Evolutionary conservation across 2,329 filamentous ascomycete species (phyloP).

Genomic region (Colletotrichum lindemuthianum): DNA sequence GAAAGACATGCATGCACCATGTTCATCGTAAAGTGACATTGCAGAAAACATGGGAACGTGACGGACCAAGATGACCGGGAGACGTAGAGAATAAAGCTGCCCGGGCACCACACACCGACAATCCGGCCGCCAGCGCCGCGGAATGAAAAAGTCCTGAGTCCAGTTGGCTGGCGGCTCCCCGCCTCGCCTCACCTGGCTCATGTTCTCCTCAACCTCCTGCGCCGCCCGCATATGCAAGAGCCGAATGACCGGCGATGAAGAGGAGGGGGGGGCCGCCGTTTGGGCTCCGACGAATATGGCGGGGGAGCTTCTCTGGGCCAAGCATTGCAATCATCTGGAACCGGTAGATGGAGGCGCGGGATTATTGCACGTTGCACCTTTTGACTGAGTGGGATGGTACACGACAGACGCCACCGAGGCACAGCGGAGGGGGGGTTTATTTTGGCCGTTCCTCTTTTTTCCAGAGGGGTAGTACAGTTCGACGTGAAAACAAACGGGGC

Average conservation of each 20-base stretch:
- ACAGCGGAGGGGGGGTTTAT: background rate
- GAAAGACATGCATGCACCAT: background rate
- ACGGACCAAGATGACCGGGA: background rate
- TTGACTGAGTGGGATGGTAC: conserved; percentile 1
- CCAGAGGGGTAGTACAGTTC: too few relatives aligned
- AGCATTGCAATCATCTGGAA: conserved; percentile 19
- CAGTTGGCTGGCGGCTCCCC: background rate
- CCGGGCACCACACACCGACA: conserved; percentile 24
- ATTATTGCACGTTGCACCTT: conserved; percentile 3
- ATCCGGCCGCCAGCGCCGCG: conserved; percentile 18
- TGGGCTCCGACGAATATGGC: background rate
- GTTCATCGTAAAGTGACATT: conserved; percentile 6
- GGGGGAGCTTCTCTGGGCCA: background rate
- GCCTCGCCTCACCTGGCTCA: conserved; percentile 21
- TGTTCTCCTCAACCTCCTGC: background rate
- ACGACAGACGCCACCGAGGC: conserved; percentile 26
- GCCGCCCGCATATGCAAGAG: conserved; percentile 11
- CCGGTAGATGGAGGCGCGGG: conserved; percentile 5
- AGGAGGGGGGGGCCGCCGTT: conserved; percentile 1
- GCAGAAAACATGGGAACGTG: conserved; percentile 17
- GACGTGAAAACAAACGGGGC: too few relatives aligned
- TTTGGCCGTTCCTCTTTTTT: too few relatives aligned
- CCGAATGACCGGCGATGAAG: conserved; percentile 23
- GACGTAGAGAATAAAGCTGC: too few relatives aligned
- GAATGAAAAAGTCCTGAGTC: too few relatives aligned